These are phyloP conservation scores for Picea mariana DNA, from an alignment of 83 land plant genomes.

Conservation along the genomic window DNA sequence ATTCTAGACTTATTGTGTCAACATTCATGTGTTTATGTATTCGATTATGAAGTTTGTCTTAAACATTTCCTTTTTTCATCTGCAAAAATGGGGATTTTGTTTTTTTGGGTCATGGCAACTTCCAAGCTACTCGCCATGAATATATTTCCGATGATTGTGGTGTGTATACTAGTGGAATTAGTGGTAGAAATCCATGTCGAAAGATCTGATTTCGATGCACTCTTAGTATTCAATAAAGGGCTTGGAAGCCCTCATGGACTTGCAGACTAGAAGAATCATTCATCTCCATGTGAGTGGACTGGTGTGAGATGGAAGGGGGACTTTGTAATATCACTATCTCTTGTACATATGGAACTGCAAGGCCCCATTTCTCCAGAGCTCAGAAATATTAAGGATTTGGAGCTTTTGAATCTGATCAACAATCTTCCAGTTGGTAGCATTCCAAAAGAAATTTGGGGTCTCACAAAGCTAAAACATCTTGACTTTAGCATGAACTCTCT, in stretches of 20 bases:
- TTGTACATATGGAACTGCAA: not conserved
- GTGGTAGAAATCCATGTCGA: not conserved
- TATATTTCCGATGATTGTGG: not conserved
- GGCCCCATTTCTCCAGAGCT: conserved; percentile 16
- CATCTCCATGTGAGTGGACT: conserved; percentile 15
- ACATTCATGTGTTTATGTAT: not conserved
- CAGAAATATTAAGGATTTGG: not conserved
- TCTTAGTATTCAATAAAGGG: conserved; percentile 5
- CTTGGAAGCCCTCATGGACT: conserved; percentile 6
- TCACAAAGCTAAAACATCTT: not conserved
- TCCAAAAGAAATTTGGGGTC: conserved; percentile 14
- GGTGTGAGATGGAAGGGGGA: not conserved
- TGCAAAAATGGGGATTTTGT: not conserved
- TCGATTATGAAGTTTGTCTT: not conserved
- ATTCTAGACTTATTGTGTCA: too few relatives aligned
- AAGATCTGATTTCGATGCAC: conserved; percentile 7
- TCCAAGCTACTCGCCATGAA: not conserved
- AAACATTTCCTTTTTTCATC: not conserved
- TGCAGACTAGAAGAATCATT: conserved; percentile 4
- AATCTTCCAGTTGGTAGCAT: conserved; percentile 13
- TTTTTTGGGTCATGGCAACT: not conserved
- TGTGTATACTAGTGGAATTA: not conserved
- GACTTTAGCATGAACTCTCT: conserved; percentile 19
- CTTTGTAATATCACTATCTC: conserved; percentile 7
- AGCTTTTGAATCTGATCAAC: conserved; percentile 16